Evolutionary conservation across 2,329 filamentous ascomycete genomes (phyloP).

Genomic region (Scedosporium dehoogii): DNA sequence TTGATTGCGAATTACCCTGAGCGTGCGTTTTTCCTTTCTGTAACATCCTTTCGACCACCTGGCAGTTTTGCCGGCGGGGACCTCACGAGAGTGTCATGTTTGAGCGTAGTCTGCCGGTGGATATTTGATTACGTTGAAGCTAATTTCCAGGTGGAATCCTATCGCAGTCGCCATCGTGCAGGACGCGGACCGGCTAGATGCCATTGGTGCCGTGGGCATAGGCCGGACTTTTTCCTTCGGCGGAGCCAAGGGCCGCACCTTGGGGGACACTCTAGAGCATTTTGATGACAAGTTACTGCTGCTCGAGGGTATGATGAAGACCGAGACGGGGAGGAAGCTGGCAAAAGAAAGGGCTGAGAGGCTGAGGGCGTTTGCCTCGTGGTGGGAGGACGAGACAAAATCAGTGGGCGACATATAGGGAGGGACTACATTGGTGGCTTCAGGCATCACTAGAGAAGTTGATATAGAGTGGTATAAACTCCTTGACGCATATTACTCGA

Average conservation of each 20-base stretch:
- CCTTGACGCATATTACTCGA: background rate
- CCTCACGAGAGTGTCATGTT: no score
- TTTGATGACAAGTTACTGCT: conserved; percentile 66
- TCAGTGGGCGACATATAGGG: background rate
- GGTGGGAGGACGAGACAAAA: conserved; percentile 44
- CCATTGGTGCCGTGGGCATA: conserved; percentile 78
- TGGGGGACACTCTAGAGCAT: conserved; percentile 62
- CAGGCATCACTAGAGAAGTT: background rate
- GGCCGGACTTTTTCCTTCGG: conserved; percentile 57
- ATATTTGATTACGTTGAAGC: background rate
- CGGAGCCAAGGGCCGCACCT: conserved; percentile 48
- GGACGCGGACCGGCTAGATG: conserved; percentile 87
- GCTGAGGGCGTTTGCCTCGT: conserved; percentile 41
- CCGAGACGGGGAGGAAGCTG: conserved; percentile 40
- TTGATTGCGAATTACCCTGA: conserved; percentile 62
- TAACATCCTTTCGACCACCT: background rate
- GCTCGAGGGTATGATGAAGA: conserved; percentile 58
- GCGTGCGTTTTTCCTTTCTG: conserved; percentile 14
- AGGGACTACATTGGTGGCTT: background rate
- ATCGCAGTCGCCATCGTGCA: conserved; percentile 61
- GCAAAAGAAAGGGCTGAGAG: conserved; percentile 43
- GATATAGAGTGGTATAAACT: background rate
- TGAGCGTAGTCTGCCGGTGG: no score
- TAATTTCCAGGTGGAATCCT: background rate
- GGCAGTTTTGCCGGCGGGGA: no score